Evolutionary conservation across 345 rosid genomes (phyloP).

Genomic region (Citrus hindsii): DNA sequence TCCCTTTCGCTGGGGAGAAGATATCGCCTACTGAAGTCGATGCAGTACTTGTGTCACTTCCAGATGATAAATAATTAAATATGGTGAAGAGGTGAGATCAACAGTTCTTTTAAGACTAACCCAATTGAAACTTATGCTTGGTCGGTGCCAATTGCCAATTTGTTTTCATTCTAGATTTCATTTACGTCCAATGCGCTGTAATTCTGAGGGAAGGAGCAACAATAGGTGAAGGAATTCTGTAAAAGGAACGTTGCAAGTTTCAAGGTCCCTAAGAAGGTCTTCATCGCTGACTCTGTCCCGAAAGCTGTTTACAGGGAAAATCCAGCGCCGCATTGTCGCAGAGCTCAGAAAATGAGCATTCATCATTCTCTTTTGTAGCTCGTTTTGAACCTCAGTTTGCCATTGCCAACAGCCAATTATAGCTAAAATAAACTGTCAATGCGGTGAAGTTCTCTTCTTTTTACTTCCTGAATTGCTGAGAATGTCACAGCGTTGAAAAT

Average conservation of each 20-base stretch:
- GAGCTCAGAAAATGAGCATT: too few species aligned
- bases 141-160: background rate
- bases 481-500: too few species aligned
- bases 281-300: slow-evolving; percentile 45
- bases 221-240: slow-evolving; percentile 44
- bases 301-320: slow-evolving; percentile 61
- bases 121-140: background rate
- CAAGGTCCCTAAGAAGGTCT: slow-evolving; percentile 77
- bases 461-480: too few species aligned
- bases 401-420: slow-evolving; percentile 26
- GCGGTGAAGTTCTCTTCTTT: background rate
- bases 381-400: too few species aligned
- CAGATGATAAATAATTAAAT: slow-evolving; percentile 53
- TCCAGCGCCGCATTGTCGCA: slow-evolving; percentile 28
- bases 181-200: slow-evolving; percentile 24
- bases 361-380: too few species aligned
- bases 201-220: too few species aligned
- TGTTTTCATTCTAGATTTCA: background rate
- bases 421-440: slow-evolving; percentile 7
- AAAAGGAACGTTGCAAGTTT: slow-evolving; percentile 40
- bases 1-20: slow-evolving; percentile 35
- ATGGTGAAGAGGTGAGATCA: slow-evolving; percentile 47
- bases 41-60: slow-evolving; percentile 73
- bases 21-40: slow-evolving; percentile 95
- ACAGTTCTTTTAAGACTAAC: background rate